Evolutionary conservation across 169 alveolate genomes (phyloP).

Genomic region (Plasmodium relictum): DNA sequence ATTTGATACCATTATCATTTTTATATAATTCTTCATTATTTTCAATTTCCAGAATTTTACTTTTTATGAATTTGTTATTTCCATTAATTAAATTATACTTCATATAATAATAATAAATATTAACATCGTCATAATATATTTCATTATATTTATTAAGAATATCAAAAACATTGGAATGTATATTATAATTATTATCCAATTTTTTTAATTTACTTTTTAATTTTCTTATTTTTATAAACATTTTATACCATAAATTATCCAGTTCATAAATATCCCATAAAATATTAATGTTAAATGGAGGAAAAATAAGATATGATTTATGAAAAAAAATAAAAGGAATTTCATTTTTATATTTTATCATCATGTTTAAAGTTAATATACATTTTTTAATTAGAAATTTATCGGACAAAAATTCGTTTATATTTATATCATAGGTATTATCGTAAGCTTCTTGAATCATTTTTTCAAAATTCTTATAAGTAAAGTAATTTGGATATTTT

Average conservation of each 20-base stretch:
- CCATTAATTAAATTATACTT: slow-evolving; percentile 11
- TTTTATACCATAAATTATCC: slow-evolving; percentile 76
- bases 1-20: neutral
- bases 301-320: slow-evolving; percentile 84
- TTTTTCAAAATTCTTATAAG: slow-evolving; percentile 77
- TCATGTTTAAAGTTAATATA: slow-evolving; percentile 82
- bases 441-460: slow-evolving; percentile 76
- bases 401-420: slow-evolving; percentile 50
- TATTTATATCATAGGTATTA: slow-evolving; percentile 73
- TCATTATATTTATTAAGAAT: slow-evolving; percentile 43
- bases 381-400: slow-evolving; percentile 59
- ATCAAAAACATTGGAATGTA: slow-evolving; percentile 14
- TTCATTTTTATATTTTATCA: slow-evolving; percentile 85
- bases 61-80: neutral
- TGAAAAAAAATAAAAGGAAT: slow-evolving; percentile 86
- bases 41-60: slow-evolving; percentile 1
- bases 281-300: slow-evolving; percentile 86
- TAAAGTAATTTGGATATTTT: slow-evolving; percentile 83
- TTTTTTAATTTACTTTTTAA: slow-evolving; percentile 18
- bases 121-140: slow-evolving; percentile 58
- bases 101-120: slow-evolving; percentile 38
- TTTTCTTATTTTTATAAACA: slow-evolving; percentile 18
- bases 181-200: neutral
- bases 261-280: slow-evolving; percentile 88
- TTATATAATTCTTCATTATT: slow-evolving; percentile 32